Evolutionary conservation across 208 protist species (phyloP).

Genomic region (Leishmania tarentolae): DNA sequence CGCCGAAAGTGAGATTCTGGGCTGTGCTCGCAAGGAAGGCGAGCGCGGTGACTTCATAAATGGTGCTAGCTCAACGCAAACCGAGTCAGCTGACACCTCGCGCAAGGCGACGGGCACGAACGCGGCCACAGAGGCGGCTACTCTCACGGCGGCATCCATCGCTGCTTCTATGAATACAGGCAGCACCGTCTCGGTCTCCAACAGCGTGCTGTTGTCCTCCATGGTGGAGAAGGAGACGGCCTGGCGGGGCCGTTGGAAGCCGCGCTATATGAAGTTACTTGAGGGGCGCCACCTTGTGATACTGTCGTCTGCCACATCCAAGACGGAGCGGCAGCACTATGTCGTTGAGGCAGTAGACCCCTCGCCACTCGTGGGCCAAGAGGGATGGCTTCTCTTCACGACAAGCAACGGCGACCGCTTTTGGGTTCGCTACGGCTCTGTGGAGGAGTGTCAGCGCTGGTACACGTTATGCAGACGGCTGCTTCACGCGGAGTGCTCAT

Average conservation of each 20-base stretch:
- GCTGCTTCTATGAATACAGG: neutral
- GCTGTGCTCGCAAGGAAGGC: neutral
- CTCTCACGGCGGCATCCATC: constrained; percentile 21
- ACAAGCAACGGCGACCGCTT: constrained; percentile 64
- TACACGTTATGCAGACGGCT: constrained; percentile 30
- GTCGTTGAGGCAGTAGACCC: constrained; percentile 53
- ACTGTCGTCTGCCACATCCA: constrained; percentile 24
- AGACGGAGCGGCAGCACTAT: constrained; percentile 48
- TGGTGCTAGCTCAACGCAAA: neutral
- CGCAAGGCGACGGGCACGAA: neutral
- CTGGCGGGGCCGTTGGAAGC: constrained; percentile 67
- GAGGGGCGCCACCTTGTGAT: constrained; percentile 63
- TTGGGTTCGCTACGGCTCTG: constrained; percentile 62
- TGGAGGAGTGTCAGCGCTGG: constrained; percentile 54
- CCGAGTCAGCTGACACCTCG: neutral
- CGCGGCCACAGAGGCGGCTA: constrained; percentile 4
- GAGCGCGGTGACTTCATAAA: neutral
- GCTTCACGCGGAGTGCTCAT: constrained; percentile 42
- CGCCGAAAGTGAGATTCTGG: constrained; percentile 12
- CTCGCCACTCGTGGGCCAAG: constrained; percentile 23
- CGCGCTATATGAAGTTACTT: constrained; percentile 58
- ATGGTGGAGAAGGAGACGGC: constrained; percentile 65
- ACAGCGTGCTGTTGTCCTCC: constrained; percentile 33
- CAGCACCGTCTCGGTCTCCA: constrained; percentile 8
- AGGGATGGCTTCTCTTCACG: constrained; percentile 52